These are phyloP conservation scores for Sphaerosporella brunnea DNA, from an alignment of 495 filamentous ascomycete genomes.

Conservation along the genomic window DNA sequence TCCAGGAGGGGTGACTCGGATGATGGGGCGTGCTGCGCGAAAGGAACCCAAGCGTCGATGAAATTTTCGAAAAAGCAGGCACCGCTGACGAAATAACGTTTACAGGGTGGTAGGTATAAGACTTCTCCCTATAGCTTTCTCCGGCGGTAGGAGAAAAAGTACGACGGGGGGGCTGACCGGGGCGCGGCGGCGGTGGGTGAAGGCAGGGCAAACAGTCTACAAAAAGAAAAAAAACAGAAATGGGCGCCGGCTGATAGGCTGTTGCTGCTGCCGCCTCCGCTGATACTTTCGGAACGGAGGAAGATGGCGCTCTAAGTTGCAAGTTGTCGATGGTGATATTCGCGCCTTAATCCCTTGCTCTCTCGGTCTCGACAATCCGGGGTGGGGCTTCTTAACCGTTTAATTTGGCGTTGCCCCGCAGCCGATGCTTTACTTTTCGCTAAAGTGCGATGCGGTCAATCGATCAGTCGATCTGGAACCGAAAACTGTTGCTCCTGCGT, in stretches of 20 bases:
- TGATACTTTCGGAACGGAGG: too few relatives aligned
- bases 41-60: not conserved
- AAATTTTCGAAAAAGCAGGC: conserved; percentile 16
- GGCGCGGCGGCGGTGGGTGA: not conserved
- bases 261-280: too few relatives aligned
- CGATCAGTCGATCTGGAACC: conserved; percentile 25
- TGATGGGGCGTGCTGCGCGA: not conserved
- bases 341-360: not conserved
- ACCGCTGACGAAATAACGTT: conserved; percentile 26
- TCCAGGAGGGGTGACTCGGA: not conserved
- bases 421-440: conserved; percentile 9
- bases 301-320: not conserved
- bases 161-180: not conserved
- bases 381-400: conserved; percentile 17
- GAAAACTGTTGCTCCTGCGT: too few relatives aligned
- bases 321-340: not conserved
- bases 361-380: conserved; percentile 1
- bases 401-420: conserved; percentile 23
- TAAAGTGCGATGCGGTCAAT: conserved; percentile 24
- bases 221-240: conserved; percentile 25
- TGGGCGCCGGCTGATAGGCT: conserved; percentile 21
- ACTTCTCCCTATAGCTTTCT: not conserved
- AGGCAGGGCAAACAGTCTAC: conserved; percentile 19
- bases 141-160: not conserved
- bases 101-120: conserved; percentile 14